phyloP scores from a whole-genome alignment of 176 grass and related monocot species.

The Oryza nivara region DNA sequence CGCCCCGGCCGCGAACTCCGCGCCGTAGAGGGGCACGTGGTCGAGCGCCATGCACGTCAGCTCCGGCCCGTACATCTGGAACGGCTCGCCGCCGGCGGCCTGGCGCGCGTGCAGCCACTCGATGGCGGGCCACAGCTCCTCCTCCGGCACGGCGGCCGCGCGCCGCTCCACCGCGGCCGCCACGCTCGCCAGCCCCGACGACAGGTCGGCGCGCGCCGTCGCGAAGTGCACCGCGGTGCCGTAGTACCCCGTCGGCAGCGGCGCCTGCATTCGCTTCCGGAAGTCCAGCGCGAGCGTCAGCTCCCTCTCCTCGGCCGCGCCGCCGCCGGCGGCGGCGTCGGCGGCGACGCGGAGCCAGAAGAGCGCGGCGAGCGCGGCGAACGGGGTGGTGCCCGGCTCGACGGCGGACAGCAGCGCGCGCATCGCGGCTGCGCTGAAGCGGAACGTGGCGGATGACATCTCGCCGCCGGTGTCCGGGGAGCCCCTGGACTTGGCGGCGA shows the following conservation, averaged over 20 bases:
- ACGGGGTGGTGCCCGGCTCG: slow-evolving; percentile 47
- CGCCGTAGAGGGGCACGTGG: slow-evolving; percentile 56
- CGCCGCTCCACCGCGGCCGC: slow-evolving; percentile 50
- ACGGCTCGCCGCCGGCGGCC: slow-evolving; percentile 32
- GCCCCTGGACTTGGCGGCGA: slow-evolving; percentile 47
- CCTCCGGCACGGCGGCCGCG: slow-evolving; percentile 50
- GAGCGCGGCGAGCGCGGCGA: slow-evolving; percentile 67
- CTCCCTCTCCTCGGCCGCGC: slow-evolving; percentile 27
- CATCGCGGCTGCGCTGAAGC: slow-evolving; percentile 57
- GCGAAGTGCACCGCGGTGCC: slow-evolving; percentile 71
- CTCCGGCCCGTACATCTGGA: slow-evolving; percentile 93
- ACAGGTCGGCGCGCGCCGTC: slow-evolving; percentile 56
- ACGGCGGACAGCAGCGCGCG: slow-evolving; percentile 49
- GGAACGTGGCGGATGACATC: slow-evolving; percentile 78
- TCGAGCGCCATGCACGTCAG: slow-evolving; percentile 81
- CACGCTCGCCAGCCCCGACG: slow-evolving; percentile 43
- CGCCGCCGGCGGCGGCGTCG: slow-evolving; percentile 1
- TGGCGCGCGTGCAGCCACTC: slow-evolving; percentile 67
- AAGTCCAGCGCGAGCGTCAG: slow-evolving; percentile 73
- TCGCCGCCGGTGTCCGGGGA: background rate
- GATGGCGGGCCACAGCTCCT: slow-evolving; percentile 60
- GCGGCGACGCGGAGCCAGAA: slow-evolving; percentile 64
- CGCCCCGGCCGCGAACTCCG: slow-evolving; percentile 51
- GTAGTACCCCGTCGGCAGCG: slow-evolving; percentile 72
- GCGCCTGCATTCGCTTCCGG: slow-evolving; percentile 75